These are phyloP conservation scores for Neobulgaria alba DNA, from an alignment of 2,329 filamentous ascomycete genomes.

Conservation along the genomic window DNA sequence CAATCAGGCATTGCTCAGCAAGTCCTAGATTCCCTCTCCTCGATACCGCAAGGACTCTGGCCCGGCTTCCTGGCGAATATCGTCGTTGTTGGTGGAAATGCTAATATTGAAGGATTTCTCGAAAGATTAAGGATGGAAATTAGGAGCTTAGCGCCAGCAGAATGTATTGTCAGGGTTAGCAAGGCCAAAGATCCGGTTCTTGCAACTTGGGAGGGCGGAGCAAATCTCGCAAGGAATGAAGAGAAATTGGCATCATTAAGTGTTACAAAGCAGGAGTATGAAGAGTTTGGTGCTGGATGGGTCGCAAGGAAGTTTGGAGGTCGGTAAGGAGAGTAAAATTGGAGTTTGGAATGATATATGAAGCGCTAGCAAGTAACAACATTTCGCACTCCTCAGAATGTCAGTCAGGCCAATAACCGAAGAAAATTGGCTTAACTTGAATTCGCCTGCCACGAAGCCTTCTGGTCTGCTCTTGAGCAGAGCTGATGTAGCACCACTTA, in stretches of 20 bases:
- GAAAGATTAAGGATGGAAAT: slow-evolving; percentile 71
- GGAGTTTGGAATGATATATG: neutral
- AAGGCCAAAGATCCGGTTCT: slow-evolving; percentile 65
- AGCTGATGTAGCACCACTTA: too few relatives aligned
- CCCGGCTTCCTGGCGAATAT: slow-evolving; percentile 80
- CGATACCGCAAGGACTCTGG: slow-evolving; percentile 74
- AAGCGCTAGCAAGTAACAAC: neutral
- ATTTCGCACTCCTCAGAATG: neutral
- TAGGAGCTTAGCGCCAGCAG: slow-evolving; percentile 60
- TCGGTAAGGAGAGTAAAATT: slow-evolving; percentile 7
- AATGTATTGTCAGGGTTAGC: slow-evolving; percentile 68
- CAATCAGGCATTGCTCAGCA: slow-evolving; percentile 76
- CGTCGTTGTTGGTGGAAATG: slow-evolving; percentile 80
- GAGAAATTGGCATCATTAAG: slow-evolving; percentile 55
- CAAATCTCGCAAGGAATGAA: slow-evolving; percentile 61
- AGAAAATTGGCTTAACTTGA: too few relatives aligned
- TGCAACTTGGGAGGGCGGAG: slow-evolving; percentile 81
- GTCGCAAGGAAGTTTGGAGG: slow-evolving; percentile 61
- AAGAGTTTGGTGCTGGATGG: slow-evolving; percentile 74
- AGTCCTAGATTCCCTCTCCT: slow-evolving; percentile 69
- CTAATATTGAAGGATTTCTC: slow-evolving; percentile 71
- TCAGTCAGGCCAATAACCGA: too few relatives aligned
- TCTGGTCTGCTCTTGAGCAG: too few relatives aligned
- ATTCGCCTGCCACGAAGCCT: too few relatives aligned
- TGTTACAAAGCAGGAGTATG: slow-evolving; percentile 85